Evolutionary conservation across 371 early-diverging fungal species (phyloP), one percentile per base, ranked within the genome.

Genomic region (Mucor piriformis): DNA sequence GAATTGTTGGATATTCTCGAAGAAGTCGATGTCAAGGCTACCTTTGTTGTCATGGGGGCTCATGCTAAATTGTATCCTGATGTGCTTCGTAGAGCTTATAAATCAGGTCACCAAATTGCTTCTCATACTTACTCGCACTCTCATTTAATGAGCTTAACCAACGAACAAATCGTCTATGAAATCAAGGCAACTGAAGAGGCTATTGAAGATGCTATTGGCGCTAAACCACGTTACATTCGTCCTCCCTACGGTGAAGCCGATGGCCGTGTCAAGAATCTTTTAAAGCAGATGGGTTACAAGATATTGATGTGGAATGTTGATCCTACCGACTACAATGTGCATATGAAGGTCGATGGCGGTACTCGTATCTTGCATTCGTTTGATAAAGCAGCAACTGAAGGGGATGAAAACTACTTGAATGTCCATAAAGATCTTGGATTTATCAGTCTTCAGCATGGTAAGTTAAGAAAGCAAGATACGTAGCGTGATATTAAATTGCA

Each of bases 11-110:
- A 83, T 46, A 57, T 75, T 12, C 66, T 91, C 16, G 73, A 73
- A 13, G 37, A 59, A 6, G 43, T 70, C 10, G 61, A 75, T 15
- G 71, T 82, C 52, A 87, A 82, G 54, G 89, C 82, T 1, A 92
- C 91, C 0, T 91, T 90, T 61, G 91, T 88, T 61, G 67, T 89
- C 18, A 84, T 87, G 70, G 91, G 91, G 6, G 52, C 69, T 6
- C 66, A 74, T 47, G 76, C 75, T 33, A 49, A 66, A 20, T 50
- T 65, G 25, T 73, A 64, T 48, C 67, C 69, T 8, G 61, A 59
- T 3, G 44, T 78, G 15, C 44, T 82, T 16, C 70, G 70, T 34
- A 69, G 84, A 11, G 80, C 75, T 4, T 81, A 66, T 51, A 60
- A 70, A n/a, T 59, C 73, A 12, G 85, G 85, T 2, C 85, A 85